Percentiles rank a stretch among this genome's conserved stretches.
Conservation (phyloP, 257 asterid genomes). For the Mitragyna speciosa region DNA sequence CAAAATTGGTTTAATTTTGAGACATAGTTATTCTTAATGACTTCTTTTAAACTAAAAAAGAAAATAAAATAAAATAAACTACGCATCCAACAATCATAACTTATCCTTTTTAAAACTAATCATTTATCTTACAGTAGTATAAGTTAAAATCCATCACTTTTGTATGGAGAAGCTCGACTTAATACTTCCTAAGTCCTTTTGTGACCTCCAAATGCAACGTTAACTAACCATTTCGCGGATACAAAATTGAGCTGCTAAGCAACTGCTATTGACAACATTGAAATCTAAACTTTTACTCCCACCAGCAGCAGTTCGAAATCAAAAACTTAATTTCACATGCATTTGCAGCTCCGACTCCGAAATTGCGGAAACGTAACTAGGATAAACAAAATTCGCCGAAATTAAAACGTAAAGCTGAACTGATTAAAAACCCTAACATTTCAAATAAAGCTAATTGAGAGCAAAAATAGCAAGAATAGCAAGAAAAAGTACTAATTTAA, state of each 20-base stretch:
- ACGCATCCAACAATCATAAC: neutral
- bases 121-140: neutral
- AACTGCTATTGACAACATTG: neutral
- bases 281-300: neutral
- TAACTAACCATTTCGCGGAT: neutral
- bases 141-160: neutral
- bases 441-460: neutral
- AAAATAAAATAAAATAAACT: neutral
- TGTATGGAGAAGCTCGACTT: neutral
- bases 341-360: neutral
- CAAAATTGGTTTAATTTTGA: neutral
- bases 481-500: slow-evolving; percentile 16
- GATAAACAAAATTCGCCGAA: slow-evolving; percentile 13
- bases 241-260: neutral
- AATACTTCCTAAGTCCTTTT: neutral
- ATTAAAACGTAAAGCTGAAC: slow-evolving; percentile 14
- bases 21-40: neutral
- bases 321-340: slow-evolving; percentile 3
- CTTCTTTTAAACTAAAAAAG: neutral
- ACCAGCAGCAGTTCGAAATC: neutral
- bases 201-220: neutral
- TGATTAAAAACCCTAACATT: slow-evolving; percentile 46
- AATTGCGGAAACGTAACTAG: neutral
- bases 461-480: slow-evolving; percentile 9
- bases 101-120: no score